Evolutionary conservation across 78 protist genomes (phyloP).

Genomic region (Dictyostelium citrinum): DNA sequence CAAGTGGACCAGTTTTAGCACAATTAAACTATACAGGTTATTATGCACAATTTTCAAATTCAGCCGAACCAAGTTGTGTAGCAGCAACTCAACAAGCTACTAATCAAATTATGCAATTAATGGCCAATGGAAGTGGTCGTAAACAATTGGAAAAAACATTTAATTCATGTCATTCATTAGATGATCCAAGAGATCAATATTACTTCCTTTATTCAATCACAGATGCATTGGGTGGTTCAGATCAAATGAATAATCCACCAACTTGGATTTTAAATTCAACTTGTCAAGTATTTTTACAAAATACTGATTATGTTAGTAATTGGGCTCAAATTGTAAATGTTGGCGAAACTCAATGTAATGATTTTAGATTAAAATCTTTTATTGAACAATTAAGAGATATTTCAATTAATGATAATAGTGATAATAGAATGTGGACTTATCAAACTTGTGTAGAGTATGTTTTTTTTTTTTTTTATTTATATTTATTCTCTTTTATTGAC

Average conservation of each 20-base stretch:
- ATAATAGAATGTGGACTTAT: constrained; percentile 45
- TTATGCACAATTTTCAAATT: constrained; percentile 37
- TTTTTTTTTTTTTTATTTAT: background rate
- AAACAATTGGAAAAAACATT: constrained; percentile 12
- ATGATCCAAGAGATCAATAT: constrained; percentile 31
- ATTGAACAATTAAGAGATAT: background rate
- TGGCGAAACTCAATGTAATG: constrained; percentile 26
- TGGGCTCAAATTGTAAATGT: constrained; percentile 20
- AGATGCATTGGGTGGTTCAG: constrained; percentile 29
- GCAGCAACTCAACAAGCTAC: constrained; percentile 41
- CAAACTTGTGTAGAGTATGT: constrained; percentile 67
- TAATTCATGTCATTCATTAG: constrained; percentile 3
- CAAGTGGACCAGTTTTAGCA: constrained; percentile 81
- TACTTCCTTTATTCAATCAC: constrained; percentile 30
- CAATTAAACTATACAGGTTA: constrained; percentile 66
- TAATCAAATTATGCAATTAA: constrained; percentile 13
- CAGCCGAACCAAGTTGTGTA: constrained; percentile 37
- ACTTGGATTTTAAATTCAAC: constrained; percentile 49
- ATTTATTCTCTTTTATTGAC: background rate
- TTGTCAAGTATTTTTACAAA: constrained; percentile 1
- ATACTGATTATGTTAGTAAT: background rate
- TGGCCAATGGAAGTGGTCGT: background rate
- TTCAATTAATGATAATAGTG: constrained; percentile 1
- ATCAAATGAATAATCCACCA: constrained; percentile 74
- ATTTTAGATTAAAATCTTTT: constrained; percentile 2